These are phyloP conservation scores for Rhinocladiella similis DNA, from an alignment of 2,329 filamentous ascomycete genomes.

Conservation along the genomic window DNA sequence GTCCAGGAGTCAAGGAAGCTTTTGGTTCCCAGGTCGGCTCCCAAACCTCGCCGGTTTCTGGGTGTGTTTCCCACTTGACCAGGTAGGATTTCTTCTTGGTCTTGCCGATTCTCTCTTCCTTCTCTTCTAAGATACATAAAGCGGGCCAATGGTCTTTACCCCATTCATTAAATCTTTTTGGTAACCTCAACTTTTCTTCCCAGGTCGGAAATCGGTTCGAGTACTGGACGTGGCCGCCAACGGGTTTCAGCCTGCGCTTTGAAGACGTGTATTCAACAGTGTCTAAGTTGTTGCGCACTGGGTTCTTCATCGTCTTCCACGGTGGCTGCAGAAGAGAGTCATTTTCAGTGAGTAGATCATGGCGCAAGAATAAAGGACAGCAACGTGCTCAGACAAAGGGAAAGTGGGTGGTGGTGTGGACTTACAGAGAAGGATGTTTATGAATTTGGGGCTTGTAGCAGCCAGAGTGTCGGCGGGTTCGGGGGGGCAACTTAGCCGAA, in stretches of 20 bases:
- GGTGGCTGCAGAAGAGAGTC: slow-evolving; percentile 8
- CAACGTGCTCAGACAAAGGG: not conserved
- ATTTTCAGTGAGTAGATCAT: slow-evolving; percentile 19
- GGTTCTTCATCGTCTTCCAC: slow-evolving; percentile 25
- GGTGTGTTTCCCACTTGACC: slow-evolving; percentile 26
- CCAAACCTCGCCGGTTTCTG: slow-evolving; percentile 21
- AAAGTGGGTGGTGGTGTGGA: not conserved
- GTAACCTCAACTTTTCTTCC: slow-evolving; percentile 20
- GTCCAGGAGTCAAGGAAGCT: not conserved
- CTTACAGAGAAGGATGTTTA: not conserved
- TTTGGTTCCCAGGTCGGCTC: slow-evolving; percentile 26
- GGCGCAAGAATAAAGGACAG: not conserved
- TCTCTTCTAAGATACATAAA: slow-evolving; percentile 36
- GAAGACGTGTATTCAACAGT: slow-evolving; percentile 11
- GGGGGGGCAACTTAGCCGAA: slow-evolving; percentile 19
- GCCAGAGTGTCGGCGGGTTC: not conserved
- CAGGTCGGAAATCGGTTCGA: slow-evolving; percentile 13
- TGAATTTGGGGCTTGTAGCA: not conserved
- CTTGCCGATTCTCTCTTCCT: slow-evolving; percentile 36
- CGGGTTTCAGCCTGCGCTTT: slow-evolving; percentile 20
- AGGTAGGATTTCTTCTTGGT: slow-evolving; percentile 21
- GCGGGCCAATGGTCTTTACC: slow-evolving; percentile 22
- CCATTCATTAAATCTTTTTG: slow-evolving; percentile 4
- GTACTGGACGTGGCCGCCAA: not conserved
- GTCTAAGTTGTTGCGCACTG: slow-evolving; percentile 2